Conservation (phyloP, 2,329 filamentous ascomycete species). For the Alternaria gansuensis region DNA sequence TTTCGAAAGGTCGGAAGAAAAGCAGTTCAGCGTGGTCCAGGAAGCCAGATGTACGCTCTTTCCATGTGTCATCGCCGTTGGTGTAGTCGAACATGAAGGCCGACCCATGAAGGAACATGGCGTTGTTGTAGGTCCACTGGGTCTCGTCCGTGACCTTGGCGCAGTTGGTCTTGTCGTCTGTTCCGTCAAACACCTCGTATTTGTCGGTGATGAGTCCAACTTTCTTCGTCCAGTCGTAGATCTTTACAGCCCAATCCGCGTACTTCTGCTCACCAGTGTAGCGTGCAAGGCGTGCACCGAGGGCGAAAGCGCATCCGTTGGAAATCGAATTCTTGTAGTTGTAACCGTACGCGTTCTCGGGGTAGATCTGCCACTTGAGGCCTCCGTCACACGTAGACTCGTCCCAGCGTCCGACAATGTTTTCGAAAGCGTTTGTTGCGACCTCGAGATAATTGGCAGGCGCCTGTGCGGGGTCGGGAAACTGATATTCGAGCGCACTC, state of each 20-base stretch:
- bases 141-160: conserved; percentile 58
- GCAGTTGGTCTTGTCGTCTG: conserved; percentile 62
- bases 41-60: conserved; percentile 66
- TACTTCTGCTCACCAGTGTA: conserved; percentile 69
- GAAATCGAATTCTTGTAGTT: conserved; percentile 84
- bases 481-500: conserved; percentile 73
- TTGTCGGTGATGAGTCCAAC: conserved; percentile 61
- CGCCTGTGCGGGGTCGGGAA: conserved; percentile 65
- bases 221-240: conserved; percentile 66
- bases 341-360: conserved; percentile 75
- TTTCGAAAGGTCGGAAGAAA: conserved; percentile 65
- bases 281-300: conserved; percentile 77
- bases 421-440: conserved; percentile 75
- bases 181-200: conserved; percentile 66
- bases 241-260: conserved; percentile 69
- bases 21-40: conserved; percentile 58
- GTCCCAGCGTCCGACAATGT: conserved; percentile 76
- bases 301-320: conserved; percentile 84
- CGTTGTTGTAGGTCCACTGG: conserved; percentile 67
- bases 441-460: conserved; percentile 68
- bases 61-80: conserved; percentile 61
- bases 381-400: conserved; percentile 72
- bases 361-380: conserved; percentile 82
- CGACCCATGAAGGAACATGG: conserved; percentile 64
- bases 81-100: conserved; percentile 66